These are phyloP conservation scores for Stachybotrys chartarum DNA, from an alignment of 2,329 filamentous ascomycete genomes.

Conservation along the genomic window DNA sequence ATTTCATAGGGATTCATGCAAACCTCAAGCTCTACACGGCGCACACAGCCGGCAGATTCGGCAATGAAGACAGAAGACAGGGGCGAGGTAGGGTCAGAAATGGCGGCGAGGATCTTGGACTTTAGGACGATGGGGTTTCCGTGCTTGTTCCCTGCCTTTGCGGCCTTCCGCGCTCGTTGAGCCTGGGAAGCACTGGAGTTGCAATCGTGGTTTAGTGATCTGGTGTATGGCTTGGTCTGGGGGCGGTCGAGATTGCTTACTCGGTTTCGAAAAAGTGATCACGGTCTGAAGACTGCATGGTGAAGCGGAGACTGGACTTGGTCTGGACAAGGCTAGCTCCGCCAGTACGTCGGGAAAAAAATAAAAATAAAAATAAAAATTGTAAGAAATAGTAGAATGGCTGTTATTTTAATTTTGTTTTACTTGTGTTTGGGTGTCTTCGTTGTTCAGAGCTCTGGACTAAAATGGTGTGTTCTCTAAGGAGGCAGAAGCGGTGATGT, in stretches of 20 bases:
- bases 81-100: slow-evolving; percentile 57
- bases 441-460: too few species aligned
- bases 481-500: too few species aligned
- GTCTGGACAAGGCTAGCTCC: too few species aligned
- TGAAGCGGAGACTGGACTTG: slow-evolving; percentile 15
- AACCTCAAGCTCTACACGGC: slow-evolving; percentile 70
- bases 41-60: slow-evolving; percentile 77
- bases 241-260: slow-evolving; percentile 40
- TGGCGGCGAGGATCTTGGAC: slow-evolving; percentile 77
- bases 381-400: too few species aligned
- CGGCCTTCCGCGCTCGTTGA: slow-evolving; percentile 53
- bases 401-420: too few species aligned
- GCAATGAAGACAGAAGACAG: slow-evolving; percentile 64
- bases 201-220: neutral
- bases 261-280: slow-evolving; percentile 91
- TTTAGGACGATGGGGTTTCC: slow-evolving; percentile 74
- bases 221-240: neutral
- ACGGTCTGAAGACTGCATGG: slow-evolving; percentile 64
- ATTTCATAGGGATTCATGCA: slow-evolving; percentile 5
- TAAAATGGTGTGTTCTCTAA: too few species aligned
- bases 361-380: neutral
- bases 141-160: slow-evolving; percentile 67
- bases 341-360: too few species aligned
- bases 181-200: slow-evolving; percentile 39
- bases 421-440: too few species aligned